Evolutionary conservation across 345 rosid species (phyloP).

Genomic region (Boechera retrofracta): DNA sequence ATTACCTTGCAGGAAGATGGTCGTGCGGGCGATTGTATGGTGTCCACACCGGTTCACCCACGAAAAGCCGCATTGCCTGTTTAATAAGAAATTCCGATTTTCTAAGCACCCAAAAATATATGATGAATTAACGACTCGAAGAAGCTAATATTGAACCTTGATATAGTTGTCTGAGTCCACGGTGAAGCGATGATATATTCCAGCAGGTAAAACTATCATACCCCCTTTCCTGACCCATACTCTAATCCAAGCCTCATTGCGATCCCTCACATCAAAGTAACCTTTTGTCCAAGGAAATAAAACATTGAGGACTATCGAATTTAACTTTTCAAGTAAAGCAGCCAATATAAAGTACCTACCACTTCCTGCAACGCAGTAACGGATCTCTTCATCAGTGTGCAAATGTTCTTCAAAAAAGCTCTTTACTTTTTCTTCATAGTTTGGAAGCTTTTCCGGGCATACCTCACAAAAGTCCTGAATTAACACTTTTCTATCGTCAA

Average conservation of each 20-base stretch:
- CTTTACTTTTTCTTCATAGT: constrained; percentile 87
- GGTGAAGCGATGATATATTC: constrained; percentile 85
- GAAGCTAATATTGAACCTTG: constrained; percentile 62
- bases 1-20: constrained; percentile 79
- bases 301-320: not conserved
- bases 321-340: not conserved
- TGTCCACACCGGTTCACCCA: constrained; percentile 89
- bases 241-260: constrained; percentile 60
- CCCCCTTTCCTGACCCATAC: constrained; percentile 87
- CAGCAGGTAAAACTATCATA: constrained; percentile 86
- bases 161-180: constrained; percentile 73
- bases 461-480: constrained; percentile 80
- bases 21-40: constrained; percentile 91
- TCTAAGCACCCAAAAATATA: not conserved
- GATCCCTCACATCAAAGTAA: constrained; percentile 85
- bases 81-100: not conserved
- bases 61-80: constrained; percentile 90
- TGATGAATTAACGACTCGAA: not conserved
- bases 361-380: constrained; percentile 89
- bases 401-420: constrained; percentile 90
- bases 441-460: constrained; percentile 86
- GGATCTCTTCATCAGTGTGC: constrained; percentile 98
- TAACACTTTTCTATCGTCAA: constrained; percentile 3
- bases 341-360: constrained; percentile 51
- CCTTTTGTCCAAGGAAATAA: constrained; percentile 52